Percentiles rank a stretch among this genome's conserved stretches.
These are phyloP conservation scores for Strobilomyces dryophilus DNA, from an alignment of 768 basidiomycete genomes.

Conservation along the genomic window DNA sequence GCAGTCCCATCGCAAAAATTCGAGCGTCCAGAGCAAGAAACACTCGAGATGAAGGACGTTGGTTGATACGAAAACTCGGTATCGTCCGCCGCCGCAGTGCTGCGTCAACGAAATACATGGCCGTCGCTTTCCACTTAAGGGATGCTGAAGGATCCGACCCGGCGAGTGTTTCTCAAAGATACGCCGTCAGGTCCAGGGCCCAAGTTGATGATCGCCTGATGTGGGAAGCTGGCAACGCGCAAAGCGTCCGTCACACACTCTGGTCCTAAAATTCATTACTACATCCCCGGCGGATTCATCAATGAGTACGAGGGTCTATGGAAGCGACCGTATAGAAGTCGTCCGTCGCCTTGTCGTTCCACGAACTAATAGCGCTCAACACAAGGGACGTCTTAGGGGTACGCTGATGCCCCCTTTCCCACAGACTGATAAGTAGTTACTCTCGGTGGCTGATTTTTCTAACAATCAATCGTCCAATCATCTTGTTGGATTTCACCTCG, in stretches of 20 bases:
- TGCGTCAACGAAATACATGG: background rate
- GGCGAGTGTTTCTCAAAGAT: background rate
- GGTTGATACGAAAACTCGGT: background rate
- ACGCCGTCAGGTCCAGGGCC: background rate
- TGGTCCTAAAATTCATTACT: background rate
- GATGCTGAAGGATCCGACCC: background rate
- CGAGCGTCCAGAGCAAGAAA: background rate
- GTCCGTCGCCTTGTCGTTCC: background rate
- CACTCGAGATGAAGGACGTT: too few relatives aligned
- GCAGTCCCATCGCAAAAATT: background rate
- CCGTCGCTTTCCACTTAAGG: background rate
- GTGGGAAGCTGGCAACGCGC: background rate
- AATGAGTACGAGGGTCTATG: background rate
- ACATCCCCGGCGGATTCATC: background rate
- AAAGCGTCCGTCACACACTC: background rate
- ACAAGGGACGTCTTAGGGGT: too few relatives aligned
- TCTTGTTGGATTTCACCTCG: background rate
- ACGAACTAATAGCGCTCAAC: background rate
- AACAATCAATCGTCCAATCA: background rate
- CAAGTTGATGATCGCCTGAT: background rate
- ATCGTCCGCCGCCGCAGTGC: background rate
- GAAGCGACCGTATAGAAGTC: background rate
- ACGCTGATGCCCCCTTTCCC: too few relatives aligned
- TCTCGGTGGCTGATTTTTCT: background rate
- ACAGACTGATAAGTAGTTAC: too few relatives aligned